phyloP scores from a whole-genome alignment of 2,329 filamentous ascomycete genomes.

The Alternaria sp. region DNA sequence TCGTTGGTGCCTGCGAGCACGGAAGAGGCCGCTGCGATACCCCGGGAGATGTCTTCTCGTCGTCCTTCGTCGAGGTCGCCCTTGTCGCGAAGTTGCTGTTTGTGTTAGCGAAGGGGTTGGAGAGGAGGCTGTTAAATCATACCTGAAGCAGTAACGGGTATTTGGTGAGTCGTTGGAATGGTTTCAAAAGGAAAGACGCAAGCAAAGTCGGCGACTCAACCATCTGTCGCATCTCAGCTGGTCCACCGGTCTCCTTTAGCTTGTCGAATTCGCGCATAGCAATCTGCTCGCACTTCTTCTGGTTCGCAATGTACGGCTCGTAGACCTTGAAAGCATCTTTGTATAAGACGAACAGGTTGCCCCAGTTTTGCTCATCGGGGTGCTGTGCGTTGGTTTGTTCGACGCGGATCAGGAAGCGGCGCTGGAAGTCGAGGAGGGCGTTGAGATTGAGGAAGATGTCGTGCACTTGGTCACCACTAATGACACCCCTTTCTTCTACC shows the following conservation, averaged over 20 bases:
- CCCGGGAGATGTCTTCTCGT: slow-evolving; percentile 75
- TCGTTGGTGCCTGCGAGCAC: slow-evolving; percentile 88
- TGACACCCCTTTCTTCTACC: slow-evolving; percentile 84
- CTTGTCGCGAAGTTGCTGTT: slow-evolving; percentile 84
- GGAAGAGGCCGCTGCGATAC: slow-evolving; percentile 82
- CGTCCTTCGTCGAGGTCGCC: slow-evolving; percentile 74
- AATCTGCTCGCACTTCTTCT: slow-evolving; percentile 86
- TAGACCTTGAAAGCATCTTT: slow-evolving; percentile 92
- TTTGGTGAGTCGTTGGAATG: slow-evolving; percentile 93
- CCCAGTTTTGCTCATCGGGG: slow-evolving; percentile 84
- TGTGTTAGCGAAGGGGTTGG: slow-evolving; percentile 14
- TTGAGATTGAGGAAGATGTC: slow-evolving; percentile 98
- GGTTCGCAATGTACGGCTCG: slow-evolving; percentile 96
- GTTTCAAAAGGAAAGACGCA: slow-evolving; percentile 92
- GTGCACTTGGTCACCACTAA: slow-evolving; percentile 89
- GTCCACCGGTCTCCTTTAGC: slow-evolving; percentile 76
- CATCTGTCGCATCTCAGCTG: slow-evolving; percentile 69
- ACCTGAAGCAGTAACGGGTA: slow-evolving; percentile 91
- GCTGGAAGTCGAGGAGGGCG: slow-evolving; percentile 91
- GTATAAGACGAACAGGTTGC: slow-evolving; percentile 84
- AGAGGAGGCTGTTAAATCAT: slow-evolving; percentile 29
- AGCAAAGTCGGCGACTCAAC: slow-evolving; percentile 87
- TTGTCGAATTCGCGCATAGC: slow-evolving; percentile 88
- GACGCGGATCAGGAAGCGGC: slow-evolving; percentile 91
- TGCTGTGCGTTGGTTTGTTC: slow-evolving; percentile 92